Percentiles rank a stretch among this genome's conserved stretches.
Conservation (phyloP, 2,329 filamentous ascomycete genomes). For the Xylariaceae sp. region DNA sequence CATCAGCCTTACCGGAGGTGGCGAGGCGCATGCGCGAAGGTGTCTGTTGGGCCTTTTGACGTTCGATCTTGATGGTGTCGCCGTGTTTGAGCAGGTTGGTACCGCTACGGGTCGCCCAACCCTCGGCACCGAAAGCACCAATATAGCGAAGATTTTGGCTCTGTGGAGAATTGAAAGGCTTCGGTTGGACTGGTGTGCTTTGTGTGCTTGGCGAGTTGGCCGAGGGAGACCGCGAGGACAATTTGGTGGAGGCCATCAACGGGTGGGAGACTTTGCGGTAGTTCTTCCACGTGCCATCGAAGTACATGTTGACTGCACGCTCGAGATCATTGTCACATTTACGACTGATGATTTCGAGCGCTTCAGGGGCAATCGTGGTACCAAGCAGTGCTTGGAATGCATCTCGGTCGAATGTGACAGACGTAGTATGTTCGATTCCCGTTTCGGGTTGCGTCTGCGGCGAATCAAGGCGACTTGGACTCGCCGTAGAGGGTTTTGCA, state of each 20-base stretch:
- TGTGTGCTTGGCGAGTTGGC: constrained; percentile 8
- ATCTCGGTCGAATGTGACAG: constrained; percentile 51
- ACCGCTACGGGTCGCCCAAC: constrained; percentile 88
- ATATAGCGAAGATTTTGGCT: constrained; percentile 64
- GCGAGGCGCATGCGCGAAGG: constrained; percentile 45
- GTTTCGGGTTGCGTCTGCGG: constrained; percentile 9
- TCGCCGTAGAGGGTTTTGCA: constrained; percentile 2
- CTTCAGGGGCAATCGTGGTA: constrained; percentile 49
- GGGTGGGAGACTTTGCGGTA: constrained; percentile 34
- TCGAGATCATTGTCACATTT: constrained; percentile 58
- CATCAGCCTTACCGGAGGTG: constrained; percentile 70
- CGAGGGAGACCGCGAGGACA: constrained; percentile 9
- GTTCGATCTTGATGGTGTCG: constrained; percentile 81
- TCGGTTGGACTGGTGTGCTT: constrained; percentile 11
- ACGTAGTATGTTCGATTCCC: constrained; percentile 15
- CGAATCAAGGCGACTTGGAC: neutral
- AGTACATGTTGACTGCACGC: constrained; percentile 66
- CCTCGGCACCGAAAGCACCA: constrained; percentile 86
- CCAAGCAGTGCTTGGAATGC: constrained; percentile 61
- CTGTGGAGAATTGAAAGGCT: constrained; percentile 12
- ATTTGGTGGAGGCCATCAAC: constrained; percentile 16
- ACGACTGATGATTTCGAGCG: constrained; percentile 49
- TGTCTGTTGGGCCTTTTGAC: constrained; percentile 69
- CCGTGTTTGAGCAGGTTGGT: constrained; percentile 72
- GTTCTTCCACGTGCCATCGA: constrained; percentile 65